These are phyloP conservation scores for Bertia moriformis DNA, from an alignment of 2,329 filamentous ascomycete genomes.

Conservation along the genomic window DNA sequence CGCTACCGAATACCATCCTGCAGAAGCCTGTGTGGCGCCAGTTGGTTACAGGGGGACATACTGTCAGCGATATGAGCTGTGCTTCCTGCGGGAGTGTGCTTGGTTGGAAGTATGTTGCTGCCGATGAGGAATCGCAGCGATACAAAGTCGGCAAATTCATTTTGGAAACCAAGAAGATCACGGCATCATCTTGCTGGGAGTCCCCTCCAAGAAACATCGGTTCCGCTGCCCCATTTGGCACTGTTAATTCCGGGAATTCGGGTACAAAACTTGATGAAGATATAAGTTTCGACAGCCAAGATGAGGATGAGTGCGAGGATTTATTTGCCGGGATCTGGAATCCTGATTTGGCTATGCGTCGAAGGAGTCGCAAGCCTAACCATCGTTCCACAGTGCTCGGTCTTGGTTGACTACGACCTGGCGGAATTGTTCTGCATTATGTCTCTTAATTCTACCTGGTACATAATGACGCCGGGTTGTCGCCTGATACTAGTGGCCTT, in stretches of 20 bases:
- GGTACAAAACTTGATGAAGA: slow-evolving; percentile 9
- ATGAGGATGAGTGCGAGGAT: slow-evolving; percentile 55
- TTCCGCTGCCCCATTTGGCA: slow-evolving; percentile 1
- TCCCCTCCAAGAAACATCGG: slow-evolving; percentile 9
- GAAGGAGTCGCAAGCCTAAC: slow-evolving; percentile 22
- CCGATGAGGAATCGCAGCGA: slow-evolving; percentile 42
- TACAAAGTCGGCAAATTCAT: slow-evolving; percentile 59
- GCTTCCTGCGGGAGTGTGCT: slow-evolving; percentile 36
- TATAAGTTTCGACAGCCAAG: slow-evolving; percentile 48
- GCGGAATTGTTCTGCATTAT: no score
- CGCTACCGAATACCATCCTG: slow-evolving; percentile 42
- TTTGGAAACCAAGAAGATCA: slow-evolving; percentile 41
- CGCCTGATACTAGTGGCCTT: no score
- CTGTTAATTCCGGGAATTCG: neutral
- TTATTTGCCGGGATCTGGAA: slow-evolving; percentile 49
- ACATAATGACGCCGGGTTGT: no score
- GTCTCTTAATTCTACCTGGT: no score
- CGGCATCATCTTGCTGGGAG: slow-evolving; percentile 35
- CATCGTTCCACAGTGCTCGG: neutral
- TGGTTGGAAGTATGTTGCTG: slow-evolving; percentile 52
- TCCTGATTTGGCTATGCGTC: slow-evolving; percentile 27
- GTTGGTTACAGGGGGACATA: slow-evolving; percentile 47
- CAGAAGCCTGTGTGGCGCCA: slow-evolving; percentile 40
- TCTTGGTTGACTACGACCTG: no score
- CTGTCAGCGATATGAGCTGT: slow-evolving; percentile 44